These are phyloP conservation scores for Apophysomyces trapeziformis DNA, from an alignment of 371 early-diverging fungal species.

Conservation along the genomic window DNA sequence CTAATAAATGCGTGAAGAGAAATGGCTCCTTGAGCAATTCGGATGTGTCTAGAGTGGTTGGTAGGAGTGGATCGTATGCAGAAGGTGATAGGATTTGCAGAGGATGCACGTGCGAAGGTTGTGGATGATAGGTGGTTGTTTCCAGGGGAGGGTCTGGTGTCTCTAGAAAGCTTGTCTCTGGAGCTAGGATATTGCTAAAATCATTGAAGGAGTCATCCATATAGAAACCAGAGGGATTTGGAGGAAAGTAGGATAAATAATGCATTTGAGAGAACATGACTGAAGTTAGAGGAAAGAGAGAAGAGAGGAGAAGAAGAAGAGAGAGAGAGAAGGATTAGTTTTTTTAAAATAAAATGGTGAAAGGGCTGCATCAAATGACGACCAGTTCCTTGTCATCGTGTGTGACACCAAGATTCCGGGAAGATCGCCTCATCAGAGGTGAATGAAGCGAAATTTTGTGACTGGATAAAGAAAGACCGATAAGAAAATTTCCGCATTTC, in stretches of 20 bases:
- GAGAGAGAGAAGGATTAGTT: slow-evolving; percentile 10
- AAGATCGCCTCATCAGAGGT: slow-evolving; percentile 16
- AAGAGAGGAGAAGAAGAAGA: slow-evolving; percentile 16
- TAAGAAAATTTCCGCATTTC: not conserved
- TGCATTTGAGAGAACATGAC: slow-evolving; percentile 8
- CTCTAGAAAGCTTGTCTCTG: slow-evolving; percentile 5
- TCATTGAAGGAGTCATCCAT: not conserved
- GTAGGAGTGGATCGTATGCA: slow-evolving; percentile 5
- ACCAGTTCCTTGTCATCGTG: slow-evolving; percentile 42
- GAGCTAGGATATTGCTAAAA: slow-evolving; percentile 4
- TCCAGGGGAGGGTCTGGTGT: not conserved
- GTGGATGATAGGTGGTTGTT: not conserved
- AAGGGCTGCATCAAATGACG: slow-evolving; percentile 46
- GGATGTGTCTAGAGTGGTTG: not conserved
- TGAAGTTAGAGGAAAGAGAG: slow-evolving; percentile 15
- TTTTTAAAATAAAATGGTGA: slow-evolving; percentile 26
- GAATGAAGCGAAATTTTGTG: slow-evolving; percentile 7
- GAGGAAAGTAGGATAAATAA: not conserved
- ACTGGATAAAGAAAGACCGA: not conserved
- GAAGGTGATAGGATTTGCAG: slow-evolving; percentile 24
- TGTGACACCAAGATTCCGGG: slow-evolving; percentile 33
- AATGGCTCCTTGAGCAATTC: slow-evolving; percentile 7
- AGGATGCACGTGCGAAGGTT: slow-evolving; percentile 24
- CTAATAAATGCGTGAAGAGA: slow-evolving; percentile 2
- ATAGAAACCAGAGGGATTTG: not conserved